A percentile compares a stretch with the other conserved stretches of the same genome.
These are phyloP conservation scores for Avena insularis DNA, from an alignment of 176 grass and related monocot genomes.

Conservation along the genomic window DNA sequence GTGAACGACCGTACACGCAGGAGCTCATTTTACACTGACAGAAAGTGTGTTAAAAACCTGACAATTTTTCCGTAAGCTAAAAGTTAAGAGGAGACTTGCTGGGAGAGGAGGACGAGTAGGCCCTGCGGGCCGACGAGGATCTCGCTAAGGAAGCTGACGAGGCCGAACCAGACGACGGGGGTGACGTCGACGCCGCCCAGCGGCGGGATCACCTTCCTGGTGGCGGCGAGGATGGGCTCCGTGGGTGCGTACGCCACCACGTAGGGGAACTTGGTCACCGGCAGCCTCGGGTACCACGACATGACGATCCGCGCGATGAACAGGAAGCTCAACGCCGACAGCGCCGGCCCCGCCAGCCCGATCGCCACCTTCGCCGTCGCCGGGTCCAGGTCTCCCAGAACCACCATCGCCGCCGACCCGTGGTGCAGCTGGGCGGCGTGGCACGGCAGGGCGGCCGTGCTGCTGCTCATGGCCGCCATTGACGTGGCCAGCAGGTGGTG, in stretches of 20 bases:
- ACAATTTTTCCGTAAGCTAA: neutral
- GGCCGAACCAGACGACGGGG: constrained; percentile 94
- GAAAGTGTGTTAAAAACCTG: neutral
- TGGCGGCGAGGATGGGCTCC: constrained; percentile 73
- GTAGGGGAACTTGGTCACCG: constrained; percentile 78
- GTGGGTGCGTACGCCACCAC: constrained; percentile 90
- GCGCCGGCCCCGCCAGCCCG: constrained; percentile 64
- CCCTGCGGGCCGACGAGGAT: constrained; percentile 90
- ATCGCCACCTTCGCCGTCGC: constrained; percentile 62
- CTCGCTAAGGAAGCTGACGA: constrained; percentile 94
- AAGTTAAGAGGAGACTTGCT: constrained; percentile 46
- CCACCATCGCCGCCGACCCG: neutral
- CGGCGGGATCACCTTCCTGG: constrained; percentile 80
- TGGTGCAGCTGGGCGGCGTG: neutral
- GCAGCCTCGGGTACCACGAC: constrained; percentile 96
- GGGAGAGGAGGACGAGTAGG: constrained; percentile 81
- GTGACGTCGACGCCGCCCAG: constrained; percentile 90
- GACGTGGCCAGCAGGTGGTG: neutral
- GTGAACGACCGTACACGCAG: too few species aligned
- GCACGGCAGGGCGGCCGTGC: neutral
- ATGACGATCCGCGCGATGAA: constrained; percentile 88
- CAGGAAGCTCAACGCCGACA: constrained; percentile 80
- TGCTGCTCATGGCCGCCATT: neutral
- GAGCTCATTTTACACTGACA: neutral
- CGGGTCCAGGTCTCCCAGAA: constrained; percentile 68